Evolutionary conservation across 305 asterid species (phyloP), one percentile per base, ranked within the genome.

Genomic region (Euphrasia arctica): DNA sequence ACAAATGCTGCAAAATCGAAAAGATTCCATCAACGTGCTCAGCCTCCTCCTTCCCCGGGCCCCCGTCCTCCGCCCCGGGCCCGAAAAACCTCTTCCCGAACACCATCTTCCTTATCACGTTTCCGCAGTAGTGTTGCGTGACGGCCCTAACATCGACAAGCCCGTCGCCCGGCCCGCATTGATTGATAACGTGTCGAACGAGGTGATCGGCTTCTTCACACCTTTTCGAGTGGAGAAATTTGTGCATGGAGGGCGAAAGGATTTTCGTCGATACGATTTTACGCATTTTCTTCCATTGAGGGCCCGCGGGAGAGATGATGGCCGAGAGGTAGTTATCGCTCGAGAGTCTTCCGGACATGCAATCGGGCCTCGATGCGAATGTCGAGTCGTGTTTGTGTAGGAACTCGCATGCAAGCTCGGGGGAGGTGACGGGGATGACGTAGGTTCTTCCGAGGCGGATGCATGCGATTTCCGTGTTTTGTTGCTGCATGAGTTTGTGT

Each of bases 231-330:
- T 68, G 68, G 9, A 63, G 63, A 67, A 51, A 47, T 36, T 0
- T 0, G 42, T 75, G 66, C 58, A 51, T 55, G 9, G 66, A n/a
- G 0, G 69, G 2, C 3, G 77, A 54, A 28, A 71, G 72, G 18
- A 71, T 62, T 27, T 75, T 54, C 0, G 69, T 32, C 42, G 4
- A 42, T 0, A 75, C 0, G 11, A 75, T 8, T 31, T 47, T 63
- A 49, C 69, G 48, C 73, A 70, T 70, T 51, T 70, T 75, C 70
- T 57, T 75, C 79, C 79, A 70, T 1, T 70, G 75, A 14, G 62
- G 59, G 10, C 75, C 73, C 0, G 13, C 4, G 0, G 75, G 72
- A 1, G 72, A 25, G 2, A 74, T n/a, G n/a, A 7, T 50, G 0
- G 68, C 6, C 15, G 74, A 2, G 28, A 63, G 9, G 57, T 63